Evolutionary conservation across 345 rosid genomes (phyloP).

Genomic region (Isatis tinctoria): DNA sequence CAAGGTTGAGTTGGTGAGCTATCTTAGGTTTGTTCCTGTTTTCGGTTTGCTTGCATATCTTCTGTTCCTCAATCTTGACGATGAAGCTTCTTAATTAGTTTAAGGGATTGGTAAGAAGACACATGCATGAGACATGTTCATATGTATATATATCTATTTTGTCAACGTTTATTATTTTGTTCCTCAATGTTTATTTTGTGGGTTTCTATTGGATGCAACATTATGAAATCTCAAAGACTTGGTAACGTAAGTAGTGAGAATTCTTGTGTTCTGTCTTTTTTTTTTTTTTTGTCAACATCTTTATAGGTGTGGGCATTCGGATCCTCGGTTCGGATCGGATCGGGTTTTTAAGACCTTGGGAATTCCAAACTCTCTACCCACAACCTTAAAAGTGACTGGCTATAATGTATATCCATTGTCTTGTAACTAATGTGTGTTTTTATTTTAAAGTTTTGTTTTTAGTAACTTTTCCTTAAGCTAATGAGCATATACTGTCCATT

Average conservation of each 20-base stretch:
- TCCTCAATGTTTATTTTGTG: too few species aligned
- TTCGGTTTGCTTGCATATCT: conserved; percentile 69
- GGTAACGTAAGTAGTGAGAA: conserved; percentile 13
- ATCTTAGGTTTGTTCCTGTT: conserved; percentile 77
- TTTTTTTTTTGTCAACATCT: too few species aligned
- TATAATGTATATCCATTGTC: not conserved
- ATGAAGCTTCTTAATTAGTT: conserved; percentile 20
- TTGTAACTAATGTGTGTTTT: not conserved
- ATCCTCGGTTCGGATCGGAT: too few species aligned
- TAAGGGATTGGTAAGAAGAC: not conserved
- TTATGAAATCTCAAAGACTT: not conserved
- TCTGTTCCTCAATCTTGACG: conserved; percentile 52
- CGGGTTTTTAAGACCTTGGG: too few species aligned
- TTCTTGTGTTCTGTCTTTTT: conserved; percentile 18
- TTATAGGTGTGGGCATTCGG: too few species aligned
- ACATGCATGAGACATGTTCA: not conserved
- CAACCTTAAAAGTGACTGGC: too few species aligned
- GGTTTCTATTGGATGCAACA: conserved; percentile 13
- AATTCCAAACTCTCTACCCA: too few species aligned
- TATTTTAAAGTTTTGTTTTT: not conserved
- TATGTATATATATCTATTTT: not conserved
- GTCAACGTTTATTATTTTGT: not conserved
- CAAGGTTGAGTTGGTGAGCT: conserved; percentile 47
- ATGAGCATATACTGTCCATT: not conserved
- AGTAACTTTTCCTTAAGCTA: not conserved